These are phyloP conservation scores for Tolypocladium tropicale DNA, from an alignment of 2,329 filamentous ascomycete species.

Conservation along the genomic window DNA sequence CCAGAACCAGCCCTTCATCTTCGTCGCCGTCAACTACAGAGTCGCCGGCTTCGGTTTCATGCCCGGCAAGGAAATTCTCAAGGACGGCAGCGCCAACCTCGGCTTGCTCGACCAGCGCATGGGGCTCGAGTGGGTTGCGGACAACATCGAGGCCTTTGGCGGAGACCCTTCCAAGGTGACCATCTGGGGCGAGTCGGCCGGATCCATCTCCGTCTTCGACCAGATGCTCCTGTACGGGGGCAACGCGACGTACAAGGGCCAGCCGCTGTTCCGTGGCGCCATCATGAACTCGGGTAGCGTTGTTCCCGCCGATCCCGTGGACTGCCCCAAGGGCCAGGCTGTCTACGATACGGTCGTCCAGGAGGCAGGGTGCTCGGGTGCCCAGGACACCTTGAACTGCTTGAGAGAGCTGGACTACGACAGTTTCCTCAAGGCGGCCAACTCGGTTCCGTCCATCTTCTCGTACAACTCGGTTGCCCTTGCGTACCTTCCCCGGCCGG, in stretches of 20 bases:
- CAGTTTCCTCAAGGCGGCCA: conserved; percentile 53
- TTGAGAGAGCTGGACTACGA: conserved; percentile 52
- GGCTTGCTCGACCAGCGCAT: conserved; percentile 65
- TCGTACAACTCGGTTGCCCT: conserved; percentile 59
- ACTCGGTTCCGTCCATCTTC: conserved; percentile 58
- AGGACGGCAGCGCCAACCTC: conserved; percentile 58
- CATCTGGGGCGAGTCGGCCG: conserved; percentile 67
- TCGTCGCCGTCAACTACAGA: conserved; percentile 71
- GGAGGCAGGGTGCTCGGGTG: conserved; percentile 49
- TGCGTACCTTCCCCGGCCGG: conserved; percentile 65
- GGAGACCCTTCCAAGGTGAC: conserved; percentile 72
- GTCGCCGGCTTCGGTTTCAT: conserved; percentile 66
- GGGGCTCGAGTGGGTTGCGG: conserved; percentile 65
- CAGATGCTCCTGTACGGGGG: conserved; percentile 69
- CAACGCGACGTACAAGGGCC: conserved; percentile 63
- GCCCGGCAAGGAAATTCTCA: conserved; percentile 55
- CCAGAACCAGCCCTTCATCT: conserved; percentile 49
- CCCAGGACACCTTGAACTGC: conserved; percentile 51
- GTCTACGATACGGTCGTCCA: conserved; percentile 53
- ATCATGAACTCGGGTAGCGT: conserved; percentile 70
- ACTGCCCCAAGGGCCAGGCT: conserved; percentile 53
- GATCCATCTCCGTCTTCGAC: conserved; percentile 62
- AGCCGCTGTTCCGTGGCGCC: conserved; percentile 61
- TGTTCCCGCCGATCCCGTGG: conserved; percentile 51
- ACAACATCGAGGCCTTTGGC: conserved; percentile 69